Percentiles rank a stretch among this genome's conserved stretches.
These are phyloP conservation scores for Euryodendron excelsum DNA, from an alignment of 148 eudicot genomes.

Conservation along the genomic window DNA sequence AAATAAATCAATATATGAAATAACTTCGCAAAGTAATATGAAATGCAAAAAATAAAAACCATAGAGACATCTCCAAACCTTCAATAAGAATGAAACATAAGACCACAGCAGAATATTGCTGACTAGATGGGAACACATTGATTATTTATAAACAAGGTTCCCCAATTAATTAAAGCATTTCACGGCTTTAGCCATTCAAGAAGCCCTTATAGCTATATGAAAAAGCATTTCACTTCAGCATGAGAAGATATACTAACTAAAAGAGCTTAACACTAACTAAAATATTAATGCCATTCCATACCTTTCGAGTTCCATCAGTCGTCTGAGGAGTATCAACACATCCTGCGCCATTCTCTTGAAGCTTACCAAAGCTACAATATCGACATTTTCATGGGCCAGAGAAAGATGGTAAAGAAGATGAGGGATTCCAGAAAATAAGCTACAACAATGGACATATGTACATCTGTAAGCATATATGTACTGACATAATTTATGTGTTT, in stretches of 20 bases:
- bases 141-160: neutral
- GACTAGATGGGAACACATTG: neutral
- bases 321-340: slow-evolving; percentile 22
- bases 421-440: neutral
- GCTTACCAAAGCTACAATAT: slow-evolving; percentile 30
- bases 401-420: neutral
- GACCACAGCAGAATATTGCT: neutral
- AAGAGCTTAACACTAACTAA: neutral
- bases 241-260: neutral
- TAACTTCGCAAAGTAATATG: neutral
- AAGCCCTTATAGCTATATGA: neutral
- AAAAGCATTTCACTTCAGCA: neutral
- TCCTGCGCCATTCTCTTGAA: slow-evolving; percentile 36
- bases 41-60: neutral
- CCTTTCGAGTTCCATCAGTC: slow-evolving; percentile 46
- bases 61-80: neutral
- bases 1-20: no score
- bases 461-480: neutral
- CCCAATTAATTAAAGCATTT: neutral
- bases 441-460: neutral
- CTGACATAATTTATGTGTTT: neutral
- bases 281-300: slow-evolving; percentile 7
- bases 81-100: neutral
- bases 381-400: neutral
- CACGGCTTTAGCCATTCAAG: neutral